Evolutionary conservation across 257 asterid species (phyloP).

Genomic region (Scutellaria barbata): DNA sequence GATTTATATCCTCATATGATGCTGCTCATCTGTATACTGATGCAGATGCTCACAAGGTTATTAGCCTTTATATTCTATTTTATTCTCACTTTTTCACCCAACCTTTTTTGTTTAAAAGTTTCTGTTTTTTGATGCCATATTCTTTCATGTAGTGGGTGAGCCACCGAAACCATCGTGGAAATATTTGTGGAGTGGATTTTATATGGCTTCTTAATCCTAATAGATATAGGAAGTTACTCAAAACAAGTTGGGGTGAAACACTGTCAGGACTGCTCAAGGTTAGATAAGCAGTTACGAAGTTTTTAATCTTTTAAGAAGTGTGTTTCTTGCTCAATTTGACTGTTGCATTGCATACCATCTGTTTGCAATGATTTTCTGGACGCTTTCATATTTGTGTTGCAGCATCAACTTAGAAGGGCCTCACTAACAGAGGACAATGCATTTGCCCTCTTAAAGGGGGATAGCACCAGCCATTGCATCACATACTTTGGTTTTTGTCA

Average conservation of each 20-base stretch:
- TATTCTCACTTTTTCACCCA: neutral
- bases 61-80: neutral
- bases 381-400: constrained; percentile 33
- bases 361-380: neutral
- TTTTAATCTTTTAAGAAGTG: neutral
- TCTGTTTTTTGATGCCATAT: constrained; percentile 33
- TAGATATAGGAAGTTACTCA: constrained; percentile 74
- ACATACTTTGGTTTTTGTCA: constrained; percentile 79
- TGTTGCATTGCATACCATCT: too few species aligned
- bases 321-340: too few species aligned
- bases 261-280: constrained; percentile 97
- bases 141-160: constrained; percentile 81
- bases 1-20: constrained; percentile 93
- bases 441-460: constrained; percentile 80
- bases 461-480: constrained; percentile 66
- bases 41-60: constrained; percentile 96
- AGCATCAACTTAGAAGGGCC: constrained; percentile 86
- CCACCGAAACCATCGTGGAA: constrained; percentile 97
- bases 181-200: constrained; percentile 97
- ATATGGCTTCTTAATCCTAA: constrained; percentile 99
- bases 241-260: constrained; percentile 97
- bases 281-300: constrained; percentile 6
- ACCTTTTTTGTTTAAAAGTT: neutral
- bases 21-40: constrained; percentile 96
- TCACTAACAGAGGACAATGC: constrained; percentile 82